Percentiles rank a stretch among this genome's conserved stretches.
Evolutionary conservation across 2,329 filamentous ascomycete species (phyloP).

Genomic region (Chaetomium olivaceum): DNA sequence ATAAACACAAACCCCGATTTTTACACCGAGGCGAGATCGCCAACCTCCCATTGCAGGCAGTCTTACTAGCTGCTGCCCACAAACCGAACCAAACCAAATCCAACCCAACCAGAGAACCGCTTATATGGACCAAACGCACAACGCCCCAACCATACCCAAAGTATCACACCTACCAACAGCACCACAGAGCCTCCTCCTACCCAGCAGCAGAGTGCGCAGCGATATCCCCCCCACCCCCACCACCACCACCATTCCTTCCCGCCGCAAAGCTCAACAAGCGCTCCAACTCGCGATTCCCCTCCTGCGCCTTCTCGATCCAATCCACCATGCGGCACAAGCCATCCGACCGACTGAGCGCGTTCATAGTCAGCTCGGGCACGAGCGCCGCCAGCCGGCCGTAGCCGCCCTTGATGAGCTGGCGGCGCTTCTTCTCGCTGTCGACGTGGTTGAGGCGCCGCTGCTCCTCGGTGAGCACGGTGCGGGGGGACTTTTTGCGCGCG

Average conservation of each 20-base stretch:
- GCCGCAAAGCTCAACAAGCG: not conserved
- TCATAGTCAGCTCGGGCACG: slow-evolving; percentile 72
- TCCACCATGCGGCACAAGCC: slow-evolving; percentile 74
- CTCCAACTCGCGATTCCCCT: not conserved
- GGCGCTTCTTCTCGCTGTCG: slow-evolving; percentile 80
- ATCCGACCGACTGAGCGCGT: slow-evolving; percentile 80
- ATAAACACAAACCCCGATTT: not conserved
- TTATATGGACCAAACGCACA: not conserved
- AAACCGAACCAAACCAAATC: not conserved
- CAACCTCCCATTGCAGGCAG: not conserved
- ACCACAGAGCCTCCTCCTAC: not conserved
- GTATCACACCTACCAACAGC: not conserved
- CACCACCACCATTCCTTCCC: not conserved
- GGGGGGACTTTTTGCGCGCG: slow-evolving; percentile 47
- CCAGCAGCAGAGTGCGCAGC: not conserved
- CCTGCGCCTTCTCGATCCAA: slow-evolving; percentile 71
- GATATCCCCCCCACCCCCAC: not conserved
- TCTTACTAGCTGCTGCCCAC: not conserved
- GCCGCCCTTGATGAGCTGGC: slow-evolving; percentile 77
- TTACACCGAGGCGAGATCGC: not conserved
- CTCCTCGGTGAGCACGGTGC: slow-evolving; percentile 76
- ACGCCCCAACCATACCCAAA: not conserved
- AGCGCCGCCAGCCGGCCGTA: slow-evolving; percentile 78
- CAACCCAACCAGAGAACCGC: not conserved
- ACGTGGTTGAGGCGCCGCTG: slow-evolving; percentile 88